Conservation (phyloP, 73 alveolate genomes). For the Tetrahymena elliotti region DNA sequence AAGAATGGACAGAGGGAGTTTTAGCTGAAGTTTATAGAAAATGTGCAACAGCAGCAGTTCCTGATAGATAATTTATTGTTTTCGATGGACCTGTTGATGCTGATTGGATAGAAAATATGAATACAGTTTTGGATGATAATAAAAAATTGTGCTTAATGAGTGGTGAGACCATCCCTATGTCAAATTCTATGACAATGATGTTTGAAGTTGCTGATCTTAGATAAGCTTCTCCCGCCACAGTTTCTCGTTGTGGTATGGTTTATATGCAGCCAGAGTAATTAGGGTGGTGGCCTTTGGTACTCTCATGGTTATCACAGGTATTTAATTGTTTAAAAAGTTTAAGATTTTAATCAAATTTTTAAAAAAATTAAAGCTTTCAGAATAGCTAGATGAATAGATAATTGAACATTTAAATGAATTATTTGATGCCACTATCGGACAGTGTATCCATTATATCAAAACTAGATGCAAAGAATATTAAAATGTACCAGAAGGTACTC, state of each 20-base stretch:
- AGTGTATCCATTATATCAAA: neutral
- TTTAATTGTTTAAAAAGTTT: neutral
- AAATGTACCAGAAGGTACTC: constrained; percentile 35
- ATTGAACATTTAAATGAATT: constrained; percentile 33
- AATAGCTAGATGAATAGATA: neutral
- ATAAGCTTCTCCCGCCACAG: constrained; percentile 98
- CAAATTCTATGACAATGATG: constrained; percentile 86
- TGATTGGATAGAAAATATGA: constrained; percentile 95
- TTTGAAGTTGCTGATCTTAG: constrained; percentile 86
- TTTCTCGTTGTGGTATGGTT: constrained; percentile 97
- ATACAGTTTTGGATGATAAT: constrained; percentile 96
- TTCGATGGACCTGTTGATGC: constrained; percentile 98
- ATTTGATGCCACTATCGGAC: constrained; percentile 41
- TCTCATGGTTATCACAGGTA: neutral
- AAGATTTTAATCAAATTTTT: neutral
- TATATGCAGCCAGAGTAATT: constrained; percentile 84
- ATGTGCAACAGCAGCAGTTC: constrained; percentile 47
- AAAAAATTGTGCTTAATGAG: constrained; percentile 89
- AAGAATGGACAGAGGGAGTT: constrained; percentile 62
- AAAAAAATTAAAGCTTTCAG: constrained; percentile 10
- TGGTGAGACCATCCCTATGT: constrained; percentile 87
- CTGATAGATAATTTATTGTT: constrained; percentile 52
- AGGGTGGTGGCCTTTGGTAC: constrained; percentile 60
- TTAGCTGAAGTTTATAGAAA: constrained; percentile 64
- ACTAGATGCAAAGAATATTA: constrained; percentile 36